Evolutionary conservation across 768 basidiomycete species (phyloP).

Genomic region (Leccinum rimulosum): DNA sequence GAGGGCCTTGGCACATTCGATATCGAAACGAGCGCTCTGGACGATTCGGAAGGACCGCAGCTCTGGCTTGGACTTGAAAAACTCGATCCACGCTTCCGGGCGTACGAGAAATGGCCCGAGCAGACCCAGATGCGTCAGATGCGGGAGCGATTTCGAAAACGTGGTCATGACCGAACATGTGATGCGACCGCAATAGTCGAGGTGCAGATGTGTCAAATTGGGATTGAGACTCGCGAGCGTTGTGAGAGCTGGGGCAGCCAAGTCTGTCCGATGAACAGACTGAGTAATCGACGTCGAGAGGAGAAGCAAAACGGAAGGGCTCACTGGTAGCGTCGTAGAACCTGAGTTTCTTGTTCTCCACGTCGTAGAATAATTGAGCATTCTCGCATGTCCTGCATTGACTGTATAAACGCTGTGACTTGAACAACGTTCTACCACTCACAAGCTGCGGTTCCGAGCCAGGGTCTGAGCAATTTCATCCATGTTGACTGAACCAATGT

Average conservation of each 20-base stretch:
- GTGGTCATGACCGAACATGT: constrained; percentile 55
- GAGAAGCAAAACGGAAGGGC: constrained; percentile 22
- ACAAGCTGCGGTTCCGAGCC: constrained; percentile 80
- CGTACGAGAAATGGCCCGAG: constrained; percentile 87
- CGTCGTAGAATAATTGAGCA: constrained; percentile 79
- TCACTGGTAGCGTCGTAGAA: constrained; percentile 90
- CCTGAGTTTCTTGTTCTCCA: constrained; percentile 60
- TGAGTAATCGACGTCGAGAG: neutral
- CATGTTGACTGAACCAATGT: constrained; percentile 82
- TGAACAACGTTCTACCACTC: constrained; percentile 31
- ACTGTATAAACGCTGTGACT: constrained; percentile 1
- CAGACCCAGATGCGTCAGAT: constrained; percentile 72
- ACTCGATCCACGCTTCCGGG: constrained; percentile 65
- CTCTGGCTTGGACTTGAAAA: constrained; percentile 62
- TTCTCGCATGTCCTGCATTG: constrained; percentile 68
- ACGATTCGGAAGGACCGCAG: constrained; percentile 76
- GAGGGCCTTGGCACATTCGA: constrained; percentile 60
- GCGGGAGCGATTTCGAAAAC: constrained; percentile 62
- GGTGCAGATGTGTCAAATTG: constrained; percentile 71
- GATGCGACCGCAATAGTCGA: constrained; percentile 86
- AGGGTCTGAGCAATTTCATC: constrained; percentile 82
- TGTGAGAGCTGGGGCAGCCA: constrained; percentile 63
- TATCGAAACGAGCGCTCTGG: constrained; percentile 84
- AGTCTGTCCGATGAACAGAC: constrained; percentile 43
- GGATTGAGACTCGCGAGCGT: constrained; percentile 82